These are phyloP conservation scores for Botryotinia globosa DNA, from an alignment of 2,329 filamentous ascomycete genomes.

Conservation along the genomic window DNA sequence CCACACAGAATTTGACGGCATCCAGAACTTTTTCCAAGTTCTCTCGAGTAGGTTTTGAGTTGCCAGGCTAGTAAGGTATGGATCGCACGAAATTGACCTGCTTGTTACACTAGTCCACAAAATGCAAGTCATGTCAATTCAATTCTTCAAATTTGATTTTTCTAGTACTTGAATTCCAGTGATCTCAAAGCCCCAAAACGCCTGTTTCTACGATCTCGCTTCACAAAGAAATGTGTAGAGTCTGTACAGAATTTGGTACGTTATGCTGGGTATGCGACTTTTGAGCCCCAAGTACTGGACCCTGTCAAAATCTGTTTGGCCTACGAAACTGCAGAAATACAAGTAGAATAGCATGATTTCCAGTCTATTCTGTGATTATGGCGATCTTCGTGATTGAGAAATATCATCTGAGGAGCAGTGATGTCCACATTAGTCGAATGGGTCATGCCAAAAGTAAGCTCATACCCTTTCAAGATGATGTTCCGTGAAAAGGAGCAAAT, in stretches of 20 bases:
- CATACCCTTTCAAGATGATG: background rate
- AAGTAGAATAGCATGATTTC: background rate
- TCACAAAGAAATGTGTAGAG: background rate
- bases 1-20: background rate
- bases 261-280: background rate
- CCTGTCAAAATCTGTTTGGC: background rate
- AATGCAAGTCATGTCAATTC: background rate
- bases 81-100: too few relatives aligned
- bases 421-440: background rate
- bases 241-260: background rate
- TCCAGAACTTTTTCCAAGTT: background rate
- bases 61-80: background rate
- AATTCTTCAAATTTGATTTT: background rate
- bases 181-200: background rate
- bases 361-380: background rate
- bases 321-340: background rate
- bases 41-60: background rate
- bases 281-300: background rate
- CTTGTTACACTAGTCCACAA: background rate
- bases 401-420: background rate
- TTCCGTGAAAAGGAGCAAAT: background rate
- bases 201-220: background rate
- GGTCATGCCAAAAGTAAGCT: background rate
- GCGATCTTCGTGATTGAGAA: background rate
- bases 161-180: too few relatives aligned